Evolutionary conservation across 1,284 basidiomycete genomes (phyloP).

Genomic region (Moniliella sp.): DNA sequence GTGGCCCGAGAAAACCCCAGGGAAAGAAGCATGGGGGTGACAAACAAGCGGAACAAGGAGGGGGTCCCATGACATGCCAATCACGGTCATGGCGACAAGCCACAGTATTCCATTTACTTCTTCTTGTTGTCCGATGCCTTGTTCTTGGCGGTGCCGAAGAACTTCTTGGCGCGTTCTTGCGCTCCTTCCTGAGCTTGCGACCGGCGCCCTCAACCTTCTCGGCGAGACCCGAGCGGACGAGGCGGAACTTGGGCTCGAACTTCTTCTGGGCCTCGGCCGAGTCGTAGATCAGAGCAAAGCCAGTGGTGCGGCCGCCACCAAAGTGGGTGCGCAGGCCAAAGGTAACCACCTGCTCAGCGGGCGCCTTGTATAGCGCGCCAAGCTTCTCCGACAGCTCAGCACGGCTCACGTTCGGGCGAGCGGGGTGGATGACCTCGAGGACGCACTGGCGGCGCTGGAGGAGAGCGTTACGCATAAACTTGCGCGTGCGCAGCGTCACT

Average conservation of each 20-base stretch:
- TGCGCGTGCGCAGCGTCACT: slow-evolving; percentile 88
- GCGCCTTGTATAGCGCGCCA: slow-evolving; percentile 47
- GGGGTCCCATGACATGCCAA: no score
- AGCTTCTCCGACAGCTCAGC: slow-evolving; percentile 81
- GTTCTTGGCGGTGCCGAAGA: slow-evolving; percentile 73
- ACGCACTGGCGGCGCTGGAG: slow-evolving; percentile 59
- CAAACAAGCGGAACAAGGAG: no score
- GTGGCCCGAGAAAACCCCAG: no score
- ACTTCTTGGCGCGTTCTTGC: slow-evolving; percentile 98
- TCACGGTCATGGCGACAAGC: no score
- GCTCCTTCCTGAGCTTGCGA: slow-evolving; percentile 95
- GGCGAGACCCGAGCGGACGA: slow-evolving; percentile 71
- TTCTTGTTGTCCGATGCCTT: slow-evolving; percentile 60
- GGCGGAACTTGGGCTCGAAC: slow-evolving; percentile 87
- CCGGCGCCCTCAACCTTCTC: slow-evolving; percentile 73
- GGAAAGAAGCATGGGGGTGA: no score
- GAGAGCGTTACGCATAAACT: slow-evolving; percentile 98
- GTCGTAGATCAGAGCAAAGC: slow-evolving; percentile 90
- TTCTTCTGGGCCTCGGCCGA: slow-evolving; percentile 69
- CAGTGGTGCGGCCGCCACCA: slow-evolving; percentile 92
- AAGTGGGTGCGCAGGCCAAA: slow-evolving; percentile 61
- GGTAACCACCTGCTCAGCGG: slow-evolving; percentile 44
- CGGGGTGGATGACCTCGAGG: slow-evolving; percentile 85
- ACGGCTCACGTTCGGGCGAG: slow-evolving; percentile 80
- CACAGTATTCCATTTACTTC: no score